phyloP scores from a whole-genome alignment of 495 filamentous ascomycete genomes.

The Xylaria intraflava region DNA sequence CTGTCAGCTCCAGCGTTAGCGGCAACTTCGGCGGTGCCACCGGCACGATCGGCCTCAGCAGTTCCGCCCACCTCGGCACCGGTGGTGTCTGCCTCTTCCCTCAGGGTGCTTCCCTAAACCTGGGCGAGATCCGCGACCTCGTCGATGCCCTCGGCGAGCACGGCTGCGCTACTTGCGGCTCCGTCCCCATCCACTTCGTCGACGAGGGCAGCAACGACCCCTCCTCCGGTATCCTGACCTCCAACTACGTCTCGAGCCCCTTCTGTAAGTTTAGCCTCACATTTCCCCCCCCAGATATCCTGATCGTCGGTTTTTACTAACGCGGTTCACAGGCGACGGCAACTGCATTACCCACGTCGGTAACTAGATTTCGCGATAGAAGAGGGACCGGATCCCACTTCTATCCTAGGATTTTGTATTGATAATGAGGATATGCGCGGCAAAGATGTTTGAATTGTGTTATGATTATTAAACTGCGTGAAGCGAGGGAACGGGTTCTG shows the following conservation, averaged over 20 bases:
- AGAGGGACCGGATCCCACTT: no score
- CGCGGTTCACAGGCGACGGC: background rate
- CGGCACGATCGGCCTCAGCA: background rate
- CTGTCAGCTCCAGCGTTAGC: slow-evolving; percentile 6
- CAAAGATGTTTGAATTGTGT: no score
- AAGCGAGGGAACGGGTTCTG: no score
- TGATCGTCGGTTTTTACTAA: background rate
- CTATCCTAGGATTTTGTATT: no score
- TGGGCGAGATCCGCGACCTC: slow-evolving; percentile 10
- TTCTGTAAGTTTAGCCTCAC: slow-evolving; percentile 5
- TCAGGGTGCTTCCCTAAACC: slow-evolving; percentile 8
- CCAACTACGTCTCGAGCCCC: slow-evolving; percentile 23
- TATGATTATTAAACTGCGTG: no score
- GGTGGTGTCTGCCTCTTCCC: slow-evolving; percentile 12
- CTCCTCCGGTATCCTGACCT: slow-evolving; percentile 19
- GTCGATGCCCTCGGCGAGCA: slow-evolving; percentile 14
- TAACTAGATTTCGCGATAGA: no score
- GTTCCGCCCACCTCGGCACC: background rate
- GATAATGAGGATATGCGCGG: no score
- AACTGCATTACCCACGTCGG: slow-evolving; percentile 10
- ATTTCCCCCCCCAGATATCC: background rate
- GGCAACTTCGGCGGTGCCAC: background rate
- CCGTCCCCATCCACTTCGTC: slow-evolving; percentile 20
- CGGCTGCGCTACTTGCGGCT: slow-evolving; percentile 19
- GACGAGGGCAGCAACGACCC: slow-evolving; percentile 20